Evolutionary conservation across 1,139 yeast species (phyloP).

Genomic region (Debaryomyces udenii): DNA sequence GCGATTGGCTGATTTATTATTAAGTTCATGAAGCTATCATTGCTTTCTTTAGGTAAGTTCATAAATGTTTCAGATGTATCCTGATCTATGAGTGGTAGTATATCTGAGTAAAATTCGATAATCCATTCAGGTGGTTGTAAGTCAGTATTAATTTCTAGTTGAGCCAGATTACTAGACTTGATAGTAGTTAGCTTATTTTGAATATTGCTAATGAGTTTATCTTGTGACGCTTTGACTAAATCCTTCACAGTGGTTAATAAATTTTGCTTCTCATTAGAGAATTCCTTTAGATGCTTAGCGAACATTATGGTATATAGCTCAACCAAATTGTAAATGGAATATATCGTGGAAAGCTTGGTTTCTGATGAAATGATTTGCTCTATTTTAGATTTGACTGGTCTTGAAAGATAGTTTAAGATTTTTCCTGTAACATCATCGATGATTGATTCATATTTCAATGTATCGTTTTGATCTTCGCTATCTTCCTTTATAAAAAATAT

Average conservation of each 20-base stretch:
- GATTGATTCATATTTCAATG: constrained; percentile 26
- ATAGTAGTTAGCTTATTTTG: constrained; percentile 45
- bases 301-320: constrained; percentile 74
- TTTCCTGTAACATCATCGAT: constrained; percentile 38
- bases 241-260: constrained; percentile 29
- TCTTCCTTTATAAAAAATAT: constrained; percentile 28
- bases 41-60: constrained; percentile 36
- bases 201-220: constrained; percentile 44
- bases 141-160: constrained; percentile 47
- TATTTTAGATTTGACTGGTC: constrained; percentile 48
- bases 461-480: constrained; percentile 18
- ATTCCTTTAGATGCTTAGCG: constrained; percentile 41
- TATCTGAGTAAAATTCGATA: constrained; percentile 54
- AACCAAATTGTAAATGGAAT: constrained; percentile 63
- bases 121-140: constrained; percentile 78
- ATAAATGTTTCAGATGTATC: constrained; percentile 41
- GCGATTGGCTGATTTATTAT: constrained; percentile 54
- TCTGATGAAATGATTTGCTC: constrained; percentile 75
- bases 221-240: constrained; percentile 36
- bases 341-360: constrained; percentile 54
- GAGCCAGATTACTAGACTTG: constrained; percentile 43
- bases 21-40: constrained; percentile 35
- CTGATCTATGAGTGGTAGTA: constrained; percentile 54
- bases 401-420: constrained; percentile 39
- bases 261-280: constrained; percentile 19